These are phyloP conservation scores for Hortiboletus flavorubellus DNA, from an alignment of 768 basidiomycete genomes.

Conservation along the genomic window DNA sequence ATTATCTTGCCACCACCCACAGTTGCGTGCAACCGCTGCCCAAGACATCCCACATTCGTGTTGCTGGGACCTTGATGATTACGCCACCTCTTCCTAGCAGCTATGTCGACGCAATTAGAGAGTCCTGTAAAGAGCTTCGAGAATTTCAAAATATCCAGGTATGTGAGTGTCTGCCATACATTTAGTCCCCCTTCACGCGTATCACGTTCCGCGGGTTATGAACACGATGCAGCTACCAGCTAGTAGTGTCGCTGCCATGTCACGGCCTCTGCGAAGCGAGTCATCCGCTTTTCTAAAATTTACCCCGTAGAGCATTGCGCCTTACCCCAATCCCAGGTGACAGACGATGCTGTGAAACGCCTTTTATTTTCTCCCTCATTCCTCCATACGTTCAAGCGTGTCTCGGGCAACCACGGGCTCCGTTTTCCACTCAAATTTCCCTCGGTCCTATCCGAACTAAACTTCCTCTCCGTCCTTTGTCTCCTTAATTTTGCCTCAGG, in stretches of 20 bases:
- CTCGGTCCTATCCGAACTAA: conserved; percentile 70
- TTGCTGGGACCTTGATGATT: conserved; percentile 11
- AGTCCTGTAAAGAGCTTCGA: conserved; percentile 49
- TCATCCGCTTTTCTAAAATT: not conserved
- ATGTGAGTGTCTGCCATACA: conserved; percentile 21
- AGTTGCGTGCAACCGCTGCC: too few relatives aligned
- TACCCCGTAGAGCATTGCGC: not conserved
- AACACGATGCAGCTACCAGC: not conserved
- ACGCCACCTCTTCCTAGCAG: conserved; percentile 44
- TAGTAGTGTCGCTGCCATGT: not conserved
- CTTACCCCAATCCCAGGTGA: conserved; percentile 45
- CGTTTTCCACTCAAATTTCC: conserved; percentile 78
- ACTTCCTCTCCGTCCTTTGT: conserved; percentile 72
- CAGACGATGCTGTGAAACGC: conserved; percentile 51
- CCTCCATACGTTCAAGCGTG: conserved; percentile 54
- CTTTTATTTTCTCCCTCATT: conserved; percentile 66
- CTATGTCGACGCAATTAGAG: conserved; percentile 51
- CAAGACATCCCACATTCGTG: not conserved
- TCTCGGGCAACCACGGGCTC: conserved; percentile 65
- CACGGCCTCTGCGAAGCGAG: not conserved
- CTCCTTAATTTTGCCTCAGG: conserved; percentile 84
- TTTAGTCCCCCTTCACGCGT: not conserved
- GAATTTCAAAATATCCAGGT: conserved; percentile 50
- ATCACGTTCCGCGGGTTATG: conserved; percentile 3
- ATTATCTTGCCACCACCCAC: not conserved